Evolutionary conservation across 805 yeast genomes (phyloP), one percentile per base, ranked within the genome.

Genomic region (Saccharomyces jurei): DNA sequence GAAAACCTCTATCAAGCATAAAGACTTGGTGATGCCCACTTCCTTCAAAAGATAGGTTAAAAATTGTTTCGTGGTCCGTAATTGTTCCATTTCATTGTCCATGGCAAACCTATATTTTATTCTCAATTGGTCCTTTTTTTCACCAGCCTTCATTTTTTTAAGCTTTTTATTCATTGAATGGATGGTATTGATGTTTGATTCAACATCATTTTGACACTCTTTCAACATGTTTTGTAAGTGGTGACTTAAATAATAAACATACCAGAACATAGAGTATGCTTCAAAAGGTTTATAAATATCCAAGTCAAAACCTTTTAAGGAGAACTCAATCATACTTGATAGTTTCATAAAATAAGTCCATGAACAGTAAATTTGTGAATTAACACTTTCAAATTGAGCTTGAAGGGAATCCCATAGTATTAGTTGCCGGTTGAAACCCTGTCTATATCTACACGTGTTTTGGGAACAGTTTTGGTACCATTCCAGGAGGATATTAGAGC

Each of bases 381-480:
- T 97, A 41, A 83, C 74, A 4, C 74, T 69, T 62, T 89, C 96
- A 52, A 86, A 77, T 46, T 78, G 77, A 9, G 87, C 94, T 63
- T 92, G 97, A 31, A 88, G 71, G 1, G 89, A 77, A 68, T 92
- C 97, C 86, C 92, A 88, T 2, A 77, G 59, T 49, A 78, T 62
- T 53, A 82, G 63, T 63, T 78, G 73, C 63, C 83, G 74, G 58
- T 83, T 73, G 62, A 85, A 71, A 58, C 86, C 80, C 66, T 89
- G 96, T 58, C 97, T 81, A 63, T 89, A 90, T 54, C 96, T 77
- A 50, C 95, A 82, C 36, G 89, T 83, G 63, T 92, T 92, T 66
- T 84, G 85, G 5, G 81, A 74, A 17, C 71, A 61, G 10, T 74
- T 71, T 52, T 77, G 74, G 26, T 77, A 63, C 73, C 73, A 70